phyloP scores from a whole-genome alignment of 1,284 basidiomycete genomes.

The Apiotrichum brassicae region DNA sequence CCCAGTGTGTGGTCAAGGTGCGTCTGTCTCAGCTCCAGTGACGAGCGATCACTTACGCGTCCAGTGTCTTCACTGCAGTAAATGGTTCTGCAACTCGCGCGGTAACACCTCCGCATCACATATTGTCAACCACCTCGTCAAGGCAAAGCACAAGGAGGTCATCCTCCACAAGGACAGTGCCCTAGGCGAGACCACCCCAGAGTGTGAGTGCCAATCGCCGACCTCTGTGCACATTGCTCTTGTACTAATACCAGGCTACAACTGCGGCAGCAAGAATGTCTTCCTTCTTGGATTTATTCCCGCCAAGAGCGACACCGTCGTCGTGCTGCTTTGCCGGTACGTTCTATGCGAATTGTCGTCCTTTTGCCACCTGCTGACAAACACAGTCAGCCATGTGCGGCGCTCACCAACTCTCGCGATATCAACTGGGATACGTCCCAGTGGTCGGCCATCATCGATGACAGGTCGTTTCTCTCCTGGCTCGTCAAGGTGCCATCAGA shows the following conservation, averaged over 20 bases:
- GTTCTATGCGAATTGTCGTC: no score
- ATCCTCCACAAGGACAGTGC: slow-evolving; percentile 91
- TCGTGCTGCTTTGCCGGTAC: slow-evolving; percentile 92
- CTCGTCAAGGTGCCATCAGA: slow-evolving; percentile 95
- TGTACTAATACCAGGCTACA: slow-evolving; percentile 57
- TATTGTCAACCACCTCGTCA: slow-evolving; percentile 97
- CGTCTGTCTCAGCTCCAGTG: no score
- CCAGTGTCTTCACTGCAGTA: slow-evolving; percentile 80
- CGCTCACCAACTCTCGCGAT: slow-evolving; percentile 79
- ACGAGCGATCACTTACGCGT: slow-evolving; percentile 3
- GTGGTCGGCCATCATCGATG: slow-evolving; percentile 98
- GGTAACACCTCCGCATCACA: slow-evolving; percentile 97
- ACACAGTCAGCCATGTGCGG: slow-evolving; percentile 87
- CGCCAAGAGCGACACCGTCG: slow-evolving; percentile 97
- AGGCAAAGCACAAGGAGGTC: slow-evolving; percentile 98
- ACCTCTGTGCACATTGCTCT: background rate
- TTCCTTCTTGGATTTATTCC: slow-evolving; percentile 99
- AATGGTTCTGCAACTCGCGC: slow-evolving; percentile 99
- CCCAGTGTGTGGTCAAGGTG: slow-evolving; percentile 85
- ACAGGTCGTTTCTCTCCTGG: slow-evolving; percentile 97
- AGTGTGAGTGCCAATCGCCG: slow-evolving; percentile 58
- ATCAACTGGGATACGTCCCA: slow-evolving; percentile 97
- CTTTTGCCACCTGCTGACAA: slow-evolving; percentile 10
- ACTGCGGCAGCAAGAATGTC: slow-evolving; percentile 99
- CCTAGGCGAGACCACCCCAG: slow-evolving; percentile 92